Evolutionary conservation across 495 filamentous ascomycete genomes (phyloP).

Genomic region (Aspergillus sclerotioniger): DNA sequence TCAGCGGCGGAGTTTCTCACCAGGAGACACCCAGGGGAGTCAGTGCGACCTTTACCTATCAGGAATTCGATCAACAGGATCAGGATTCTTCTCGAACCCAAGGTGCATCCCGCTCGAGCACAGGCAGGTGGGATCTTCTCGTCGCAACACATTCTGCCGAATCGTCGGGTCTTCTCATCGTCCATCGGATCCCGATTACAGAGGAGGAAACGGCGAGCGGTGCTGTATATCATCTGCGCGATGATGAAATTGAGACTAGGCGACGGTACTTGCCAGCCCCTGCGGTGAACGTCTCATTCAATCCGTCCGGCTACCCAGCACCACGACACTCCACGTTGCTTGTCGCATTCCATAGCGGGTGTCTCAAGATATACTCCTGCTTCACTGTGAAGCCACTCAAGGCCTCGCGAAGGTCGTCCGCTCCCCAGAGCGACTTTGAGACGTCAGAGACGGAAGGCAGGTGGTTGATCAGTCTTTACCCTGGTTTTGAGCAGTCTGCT

Average conservation of each 20-base stretch:
- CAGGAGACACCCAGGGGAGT: slow-evolving; percentile 61
- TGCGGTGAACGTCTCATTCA: slow-evolving; percentile 69
- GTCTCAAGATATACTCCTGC: slow-evolving; percentile 64
- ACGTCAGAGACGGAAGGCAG: slow-evolving; percentile 38
- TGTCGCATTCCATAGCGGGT: slow-evolving; percentile 63
- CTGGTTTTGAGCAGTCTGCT: slow-evolving; percentile 54
- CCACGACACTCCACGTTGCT: slow-evolving; percentile 60
- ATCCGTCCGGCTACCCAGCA: slow-evolving; percentile 60
- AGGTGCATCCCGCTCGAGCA: slow-evolving; percentile 13
- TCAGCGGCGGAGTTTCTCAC: slow-evolving; percentile 52
- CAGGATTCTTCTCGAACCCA: slow-evolving; percentile 30
- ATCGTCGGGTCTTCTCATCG: slow-evolving; percentile 59
- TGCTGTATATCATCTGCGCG: slow-evolving; percentile 30
- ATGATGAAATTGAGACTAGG: slow-evolving; percentile 55
- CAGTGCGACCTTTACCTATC: slow-evolving; percentile 63
- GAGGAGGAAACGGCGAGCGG: slow-evolving; percentile 24
- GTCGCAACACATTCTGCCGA: slow-evolving; percentile 65
- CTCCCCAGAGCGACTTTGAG: slow-evolving; percentile 31
- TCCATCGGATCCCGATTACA: slow-evolving; percentile 51
- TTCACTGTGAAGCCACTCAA: slow-evolving; percentile 33
- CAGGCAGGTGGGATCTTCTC: slow-evolving; percentile 51
- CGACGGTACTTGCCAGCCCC: slow-evolving; percentile 63
- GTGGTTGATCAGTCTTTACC: slow-evolving; percentile 70
- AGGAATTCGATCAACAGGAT: slow-evolving; percentile 31
- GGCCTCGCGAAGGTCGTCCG: slow-evolving; percentile 25